Percentiles rank a stretch among this genome's conserved stretches.
phyloP scores from a whole-genome alignment of 805 yeast species.

The Saturnispora zaruensis region DNA sequence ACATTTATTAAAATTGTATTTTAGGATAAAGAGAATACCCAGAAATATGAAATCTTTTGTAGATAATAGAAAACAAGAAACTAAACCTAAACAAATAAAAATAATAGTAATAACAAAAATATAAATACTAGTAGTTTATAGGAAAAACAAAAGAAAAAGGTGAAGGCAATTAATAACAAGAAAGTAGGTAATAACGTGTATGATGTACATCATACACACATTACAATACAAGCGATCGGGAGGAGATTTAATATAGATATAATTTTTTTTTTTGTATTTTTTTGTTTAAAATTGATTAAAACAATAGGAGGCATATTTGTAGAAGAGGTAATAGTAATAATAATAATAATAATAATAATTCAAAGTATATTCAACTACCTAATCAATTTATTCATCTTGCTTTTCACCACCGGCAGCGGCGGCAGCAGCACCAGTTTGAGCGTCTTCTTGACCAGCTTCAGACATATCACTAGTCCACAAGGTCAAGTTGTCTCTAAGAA shows the following conservation, averaged over 20 bases:
- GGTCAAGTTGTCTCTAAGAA: conserved; percentile 95
- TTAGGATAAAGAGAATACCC: too few relatives aligned
- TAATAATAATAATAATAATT: not conserved
- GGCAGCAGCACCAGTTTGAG: conserved; percentile 7
- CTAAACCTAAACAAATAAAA: too few relatives aligned
- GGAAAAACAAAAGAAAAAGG: not conserved
- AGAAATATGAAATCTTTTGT: too few relatives aligned
- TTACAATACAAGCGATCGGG: conserved; percentile 1
- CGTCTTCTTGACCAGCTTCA: conserved; percentile 61
- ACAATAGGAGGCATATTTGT: not conserved
- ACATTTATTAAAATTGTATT: too few relatives aligned
- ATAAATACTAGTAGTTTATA: not conserved
- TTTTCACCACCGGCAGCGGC: conserved; percentile 9
- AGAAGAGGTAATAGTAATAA: not conserved
- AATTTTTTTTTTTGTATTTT: not conserved
- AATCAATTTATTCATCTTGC: conserved; percentile 10
- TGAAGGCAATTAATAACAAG: not conserved
- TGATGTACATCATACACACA: not conserved
- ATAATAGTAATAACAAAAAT: not conserved
- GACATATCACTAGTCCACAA: conserved; percentile 96
- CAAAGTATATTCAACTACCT: conserved; percentile 3
- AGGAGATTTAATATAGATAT: not conserved
- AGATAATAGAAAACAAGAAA: too few relatives aligned
- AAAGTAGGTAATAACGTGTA: not conserved
- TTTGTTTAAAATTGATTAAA: not conserved